These are phyloP conservation scores for Lunularia cruciata DNA, from an alignment of 225 moss, liverwort and hornwort genomes.

Conservation along the genomic window DNA sequence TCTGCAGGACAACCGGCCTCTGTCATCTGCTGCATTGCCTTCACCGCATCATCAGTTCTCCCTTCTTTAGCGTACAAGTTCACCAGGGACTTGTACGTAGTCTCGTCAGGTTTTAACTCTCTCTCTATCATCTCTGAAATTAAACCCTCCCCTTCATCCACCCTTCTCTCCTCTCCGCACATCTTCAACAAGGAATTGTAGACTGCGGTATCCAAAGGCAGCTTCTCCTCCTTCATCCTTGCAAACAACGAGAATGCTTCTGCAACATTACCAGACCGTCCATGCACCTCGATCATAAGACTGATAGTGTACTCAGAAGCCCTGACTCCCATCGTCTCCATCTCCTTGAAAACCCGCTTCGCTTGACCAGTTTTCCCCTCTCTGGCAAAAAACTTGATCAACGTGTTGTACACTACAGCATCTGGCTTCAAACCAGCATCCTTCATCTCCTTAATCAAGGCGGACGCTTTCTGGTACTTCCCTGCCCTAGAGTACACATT, in stretches of 20 bases:
- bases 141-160: slow-evolving; percentile 57
- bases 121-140: slow-evolving; percentile 58
- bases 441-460: slow-evolving; percentile 78
- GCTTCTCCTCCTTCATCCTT: slow-evolving; percentile 56
- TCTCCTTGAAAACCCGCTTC: slow-evolving; percentile 69
- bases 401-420: slow-evolving; percentile 75
- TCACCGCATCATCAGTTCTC: slow-evolving; percentile 67
- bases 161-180: slow-evolving; percentile 75
- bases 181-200: slow-evolving; percentile 90
- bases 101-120: slow-evolving; percentile 55
- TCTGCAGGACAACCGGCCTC: slow-evolving; percentile 61
- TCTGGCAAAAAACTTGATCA: slow-evolving; percentile 65
- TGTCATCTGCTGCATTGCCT: slow-evolving; percentile 51
- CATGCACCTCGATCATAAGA: slow-evolving; percentile 70
- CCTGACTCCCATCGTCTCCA: slow-evolving; percentile 70
- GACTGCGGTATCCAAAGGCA: slow-evolving; percentile 70
- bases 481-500: slow-evolving; percentile 80
- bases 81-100: slow-evolving; percentile 74
- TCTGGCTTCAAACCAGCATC: slow-evolving; percentile 64
- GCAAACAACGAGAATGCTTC: slow-evolving; percentile 66
- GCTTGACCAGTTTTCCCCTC: slow-evolving; percentile 74
- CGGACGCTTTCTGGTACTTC: slow-evolving; percentile 62
- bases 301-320: slow-evolving; percentile 76
- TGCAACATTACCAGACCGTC: slow-evolving; percentile 64
- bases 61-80: slow-evolving; percentile 73